phyloP scores from a whole-genome alignment of 2,329 filamentous ascomycete species.

The Ceratocystis cubensis region DNA sequence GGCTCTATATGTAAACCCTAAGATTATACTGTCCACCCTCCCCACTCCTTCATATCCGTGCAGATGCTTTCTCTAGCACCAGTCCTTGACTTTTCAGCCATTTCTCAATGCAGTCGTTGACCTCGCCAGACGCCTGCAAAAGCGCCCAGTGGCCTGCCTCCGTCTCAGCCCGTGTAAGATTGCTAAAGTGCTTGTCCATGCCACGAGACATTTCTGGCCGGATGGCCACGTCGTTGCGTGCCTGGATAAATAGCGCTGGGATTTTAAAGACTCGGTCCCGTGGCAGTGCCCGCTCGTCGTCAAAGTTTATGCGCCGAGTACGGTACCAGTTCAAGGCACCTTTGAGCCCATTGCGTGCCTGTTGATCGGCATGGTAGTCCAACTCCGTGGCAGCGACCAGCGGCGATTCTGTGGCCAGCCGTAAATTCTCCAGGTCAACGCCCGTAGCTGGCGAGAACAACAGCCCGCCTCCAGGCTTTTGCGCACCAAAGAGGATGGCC shows the following conservation, averaged over 20 bases:
- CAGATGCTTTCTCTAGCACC: conserved; percentile 24
- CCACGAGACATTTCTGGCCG: conserved; percentile 55
- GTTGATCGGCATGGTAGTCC: conserved; percentile 65
- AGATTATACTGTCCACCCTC: neutral
- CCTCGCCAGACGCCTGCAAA: conserved; percentile 55
- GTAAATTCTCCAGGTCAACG: conserved; percentile 46
- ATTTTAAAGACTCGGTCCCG: conserved; percentile 36
- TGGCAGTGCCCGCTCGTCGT: conserved; percentile 56
- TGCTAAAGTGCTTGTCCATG: conserved; percentile 57
- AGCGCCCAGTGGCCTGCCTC: conserved; percentile 70
- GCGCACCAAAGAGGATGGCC: conserved; percentile 54
- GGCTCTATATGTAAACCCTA: neutral
- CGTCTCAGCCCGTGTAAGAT: conserved; percentile 54
- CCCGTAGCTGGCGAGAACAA: conserved; percentile 48
- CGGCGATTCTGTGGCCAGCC: conserved; percentile 46
- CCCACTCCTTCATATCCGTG: conserved; percentile 28
- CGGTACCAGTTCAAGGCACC: conserved; percentile 88
- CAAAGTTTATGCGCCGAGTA: conserved; percentile 55
- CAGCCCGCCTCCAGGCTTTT: conserved; percentile 28
- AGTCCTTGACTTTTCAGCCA: conserved; percentile 45
- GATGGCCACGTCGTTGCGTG: conserved; percentile 57
- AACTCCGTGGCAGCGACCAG: conserved; percentile 57
- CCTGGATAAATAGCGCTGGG: conserved; percentile 64
- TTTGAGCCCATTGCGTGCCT: conserved; percentile 56
- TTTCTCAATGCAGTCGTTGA: conserved; percentile 54